Percentiles rank a stretch among this genome's conserved stretches.
phyloP scores from a whole-genome alignment of 2,329 filamentous ascomycete species.

The Penicillium sp. region DNA sequence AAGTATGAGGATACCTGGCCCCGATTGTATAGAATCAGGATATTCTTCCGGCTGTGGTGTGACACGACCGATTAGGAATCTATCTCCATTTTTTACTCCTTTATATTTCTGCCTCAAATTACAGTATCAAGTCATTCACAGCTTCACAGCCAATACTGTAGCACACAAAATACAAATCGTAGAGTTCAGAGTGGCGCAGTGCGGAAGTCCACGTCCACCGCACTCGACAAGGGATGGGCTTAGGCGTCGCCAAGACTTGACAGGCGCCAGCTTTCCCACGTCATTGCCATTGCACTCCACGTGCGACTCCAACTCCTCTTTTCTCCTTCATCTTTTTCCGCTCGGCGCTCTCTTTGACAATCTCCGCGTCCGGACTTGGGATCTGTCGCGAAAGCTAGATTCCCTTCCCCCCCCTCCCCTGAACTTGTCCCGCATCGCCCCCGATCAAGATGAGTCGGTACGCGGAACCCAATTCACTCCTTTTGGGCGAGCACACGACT shows the following conservation, averaged over 20 bases:
- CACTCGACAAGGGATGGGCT: constrained; percentile 20
- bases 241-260: constrained; percentile 38
- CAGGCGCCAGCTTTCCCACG: constrained; percentile 41
- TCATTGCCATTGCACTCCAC: constrained; percentile 39
- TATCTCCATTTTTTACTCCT: neutral
- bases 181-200: constrained; percentile 4
- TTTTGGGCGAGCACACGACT: constrained; percentile 7
- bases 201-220: neutral
- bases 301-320: constrained; percentile 13
- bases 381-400: constrained; percentile 22
- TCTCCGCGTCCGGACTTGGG: constrained; percentile 26
- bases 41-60: neutral
- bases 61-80: neutral
- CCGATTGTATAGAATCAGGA: neutral
- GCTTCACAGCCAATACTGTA: no score
- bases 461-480: constrained; percentile 23
- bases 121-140: no score
- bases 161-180: no score
- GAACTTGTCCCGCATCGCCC: constrained; percentile 27
- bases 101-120: no score
- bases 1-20: neutral
- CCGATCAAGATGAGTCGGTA: constrained; percentile 68
- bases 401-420: constrained; percentile 22
- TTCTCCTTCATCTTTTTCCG: constrained; percentile 9
- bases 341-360: constrained; percentile 16